Evolutionary conservation across 306 rosid genomes (phyloP).

Genomic region (Lotus japonicus): DNA sequence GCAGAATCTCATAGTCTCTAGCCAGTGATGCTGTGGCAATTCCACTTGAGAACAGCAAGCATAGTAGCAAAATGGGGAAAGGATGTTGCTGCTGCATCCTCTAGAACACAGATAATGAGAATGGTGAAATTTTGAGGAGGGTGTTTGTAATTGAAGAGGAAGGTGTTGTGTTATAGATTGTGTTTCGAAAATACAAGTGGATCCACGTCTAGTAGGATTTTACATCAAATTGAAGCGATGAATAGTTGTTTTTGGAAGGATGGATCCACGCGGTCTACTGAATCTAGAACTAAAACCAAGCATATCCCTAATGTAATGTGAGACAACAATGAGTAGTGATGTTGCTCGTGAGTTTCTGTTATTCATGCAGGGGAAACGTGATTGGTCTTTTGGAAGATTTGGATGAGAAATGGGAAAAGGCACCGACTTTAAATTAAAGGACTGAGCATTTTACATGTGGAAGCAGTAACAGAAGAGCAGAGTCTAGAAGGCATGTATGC

Average conservation of each 20-base stretch:
- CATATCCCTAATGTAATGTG: too few relatives aligned
- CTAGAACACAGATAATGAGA: too few relatives aligned
- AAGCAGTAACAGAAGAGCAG: background rate
- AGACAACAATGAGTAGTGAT: background rate
- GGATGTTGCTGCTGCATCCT: slow-evolving; percentile 25
- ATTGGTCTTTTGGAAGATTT: slow-evolving; percentile 12
- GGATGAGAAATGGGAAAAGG: background rate
- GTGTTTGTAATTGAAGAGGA: background rate
- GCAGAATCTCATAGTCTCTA: slow-evolving; percentile 41
- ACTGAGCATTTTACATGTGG: background rate
- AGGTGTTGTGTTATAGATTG: too few relatives aligned
- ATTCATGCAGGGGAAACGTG: slow-evolving; percentile 31
- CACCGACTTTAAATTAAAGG: background rate
- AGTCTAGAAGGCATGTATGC: background rate
- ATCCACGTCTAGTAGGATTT: too few relatives aligned
- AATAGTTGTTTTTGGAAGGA: too few relatives aligned
- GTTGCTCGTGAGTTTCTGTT: background rate
- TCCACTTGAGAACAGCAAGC: background rate
- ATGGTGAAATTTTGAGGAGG: background rate
- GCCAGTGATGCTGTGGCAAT: background rate
- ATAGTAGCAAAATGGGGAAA: background rate
- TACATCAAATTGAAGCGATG: too few relatives aligned
- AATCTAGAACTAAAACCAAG: too few relatives aligned
- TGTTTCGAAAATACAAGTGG: too few relatives aligned
- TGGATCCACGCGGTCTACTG: too few relatives aligned